Conservation (phyloP, 805 yeast species). For the Candida broadrunensis region DNA sequence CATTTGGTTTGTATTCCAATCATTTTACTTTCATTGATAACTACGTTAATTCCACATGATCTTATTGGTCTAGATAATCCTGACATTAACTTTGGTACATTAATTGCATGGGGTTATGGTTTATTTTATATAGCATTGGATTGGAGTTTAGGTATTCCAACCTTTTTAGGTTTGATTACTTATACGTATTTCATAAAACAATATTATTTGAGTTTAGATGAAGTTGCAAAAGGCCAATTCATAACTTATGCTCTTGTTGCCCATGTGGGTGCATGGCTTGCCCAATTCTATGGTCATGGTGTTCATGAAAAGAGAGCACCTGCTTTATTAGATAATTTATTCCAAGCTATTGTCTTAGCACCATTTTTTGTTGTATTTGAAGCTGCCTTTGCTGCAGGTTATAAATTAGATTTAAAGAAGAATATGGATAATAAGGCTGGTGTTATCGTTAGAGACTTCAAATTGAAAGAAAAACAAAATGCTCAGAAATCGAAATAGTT, state of each 20-base stretch:
- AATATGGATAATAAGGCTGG: constrained; percentile 49
- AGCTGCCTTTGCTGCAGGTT: constrained; percentile 66
- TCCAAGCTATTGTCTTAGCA: constrained; percentile 86
- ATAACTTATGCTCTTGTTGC: constrained; percentile 29
- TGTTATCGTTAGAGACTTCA: constrained; percentile 31
- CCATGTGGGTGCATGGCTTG: constrained; percentile 66
- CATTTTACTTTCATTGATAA: constrained; percentile 56
- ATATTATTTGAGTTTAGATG: constrained; percentile 14
- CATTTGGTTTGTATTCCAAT: constrained; percentile 81
- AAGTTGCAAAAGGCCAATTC: constrained; percentile 9
- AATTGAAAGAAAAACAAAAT: constrained; percentile 9
- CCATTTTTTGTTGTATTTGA: constrained; percentile 89
- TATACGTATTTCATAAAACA: constrained; percentile 20
- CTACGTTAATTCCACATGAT: constrained; percentile 30
- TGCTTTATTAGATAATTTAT: constrained; percentile 76
- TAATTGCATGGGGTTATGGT: constrained; percentile 47
- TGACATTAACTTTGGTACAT: constrained; percentile 45
- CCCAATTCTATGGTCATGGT: constrained; percentile 88
- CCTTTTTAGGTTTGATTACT: constrained; percentile 19
- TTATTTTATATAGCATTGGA: constrained; percentile 61
- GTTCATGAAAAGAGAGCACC: constrained; percentile 80
- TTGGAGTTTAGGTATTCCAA: constrained; percentile 33
- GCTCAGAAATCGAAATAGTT: neutral
- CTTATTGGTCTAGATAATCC: constrained; percentile 16
- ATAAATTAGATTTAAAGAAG: constrained; percentile 47